Percentiles rank a stretch among this genome's conserved stretches.
phyloP scores from a whole-genome alignment of 2,329 filamentous ascomycete species.

The Ilyonectria mors-panacis region DNA sequence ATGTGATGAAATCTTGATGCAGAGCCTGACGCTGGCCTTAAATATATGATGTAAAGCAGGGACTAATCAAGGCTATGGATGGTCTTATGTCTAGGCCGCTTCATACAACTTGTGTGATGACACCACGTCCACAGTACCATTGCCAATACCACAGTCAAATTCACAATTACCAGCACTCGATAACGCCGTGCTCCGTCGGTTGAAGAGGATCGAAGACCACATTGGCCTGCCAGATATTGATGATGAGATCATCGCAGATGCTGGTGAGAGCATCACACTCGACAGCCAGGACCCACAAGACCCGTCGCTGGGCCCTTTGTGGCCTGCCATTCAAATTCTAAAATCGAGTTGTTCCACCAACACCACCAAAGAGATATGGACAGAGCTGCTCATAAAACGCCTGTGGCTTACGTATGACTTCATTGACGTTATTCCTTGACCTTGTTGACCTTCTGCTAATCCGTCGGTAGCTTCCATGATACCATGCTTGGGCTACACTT shows the following conservation, averaged over 20 bases:
- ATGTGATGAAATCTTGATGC: not conserved
- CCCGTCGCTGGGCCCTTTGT: slow-evolving; percentile 5
- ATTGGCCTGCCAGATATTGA: slow-evolving; percentile 9
- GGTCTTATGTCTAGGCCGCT: not conserved
- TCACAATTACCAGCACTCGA: not conserved
- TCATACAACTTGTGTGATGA: not conserved
- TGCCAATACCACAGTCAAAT: not conserved
- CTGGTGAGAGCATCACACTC: not conserved
- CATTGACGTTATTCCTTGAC: not conserved
- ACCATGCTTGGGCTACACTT: slow-evolving; percentile 62
- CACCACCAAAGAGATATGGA: slow-evolving; percentile 4
- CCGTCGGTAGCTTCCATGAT: slow-evolving; percentile 55
- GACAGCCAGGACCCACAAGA: not conserved
- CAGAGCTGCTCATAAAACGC: slow-evolving; percentile 7
- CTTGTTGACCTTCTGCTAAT: not conserved
- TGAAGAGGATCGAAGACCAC: slow-evolving; percentile 17
- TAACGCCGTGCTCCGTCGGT: slow-evolving; percentile 3
- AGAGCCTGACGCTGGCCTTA: too few species aligned
- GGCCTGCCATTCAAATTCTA: slow-evolving; percentile 3
- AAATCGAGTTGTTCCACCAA: slow-evolving; percentile 6
- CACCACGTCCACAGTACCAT: not conserved
- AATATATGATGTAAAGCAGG: too few species aligned
- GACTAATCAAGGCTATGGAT: not conserved
- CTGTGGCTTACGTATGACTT: slow-evolving; percentile 12
- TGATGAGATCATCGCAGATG: not conserved